Conservation (phyloP, 352 stramenopile genomes). For the Phytopythium montanum region DNA sequence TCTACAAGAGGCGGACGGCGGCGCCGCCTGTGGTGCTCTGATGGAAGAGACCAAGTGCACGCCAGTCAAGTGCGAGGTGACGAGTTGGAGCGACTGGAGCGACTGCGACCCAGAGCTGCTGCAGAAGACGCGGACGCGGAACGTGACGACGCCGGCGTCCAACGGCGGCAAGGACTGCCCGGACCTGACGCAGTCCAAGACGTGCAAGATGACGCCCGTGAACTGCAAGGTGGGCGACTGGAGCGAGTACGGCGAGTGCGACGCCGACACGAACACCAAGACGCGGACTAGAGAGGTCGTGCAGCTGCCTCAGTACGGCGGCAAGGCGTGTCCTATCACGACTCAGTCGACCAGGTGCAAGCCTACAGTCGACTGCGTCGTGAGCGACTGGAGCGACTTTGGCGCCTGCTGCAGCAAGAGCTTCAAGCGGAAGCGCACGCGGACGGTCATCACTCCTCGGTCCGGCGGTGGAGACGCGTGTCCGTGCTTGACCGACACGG, state of each 20-base stretch:
- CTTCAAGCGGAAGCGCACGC: constrained; percentile 32
- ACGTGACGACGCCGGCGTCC: constrained; percentile 16
- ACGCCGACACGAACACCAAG: constrained; percentile 44
- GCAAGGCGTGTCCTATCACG: constrained; percentile 32
- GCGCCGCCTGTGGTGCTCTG: constrained; percentile 29
- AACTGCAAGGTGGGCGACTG: constrained; percentile 52
- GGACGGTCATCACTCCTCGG: constrained; percentile 27
- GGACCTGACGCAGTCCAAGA: constrained; percentile 22
- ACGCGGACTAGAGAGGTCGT: constrained; percentile 36
- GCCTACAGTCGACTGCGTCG: constrained; percentile 46
- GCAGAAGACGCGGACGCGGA: constrained; percentile 24
- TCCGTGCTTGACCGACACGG: constrained; percentile 26
- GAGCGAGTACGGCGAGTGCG: constrained; percentile 39
- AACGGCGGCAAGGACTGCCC: constrained; percentile 37
- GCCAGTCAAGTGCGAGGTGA: constrained; percentile 42
- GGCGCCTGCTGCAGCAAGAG: constrained; percentile 27
- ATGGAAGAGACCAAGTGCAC: constrained; percentile 39
- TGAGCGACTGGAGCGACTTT: constrained; percentile 49
- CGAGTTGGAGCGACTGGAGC: constrained; percentile 31
- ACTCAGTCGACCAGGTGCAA: constrained; percentile 32
- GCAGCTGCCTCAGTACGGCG: constrained; percentile 26
- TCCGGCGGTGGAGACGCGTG: constrained; percentile 33
- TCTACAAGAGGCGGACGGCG: constrained; percentile 35
- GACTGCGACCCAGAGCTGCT: constrained; percentile 22
- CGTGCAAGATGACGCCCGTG: constrained; percentile 34